Conservation (phyloP, 257 asterid genomes). For the Nicotiana undulata region DNA sequence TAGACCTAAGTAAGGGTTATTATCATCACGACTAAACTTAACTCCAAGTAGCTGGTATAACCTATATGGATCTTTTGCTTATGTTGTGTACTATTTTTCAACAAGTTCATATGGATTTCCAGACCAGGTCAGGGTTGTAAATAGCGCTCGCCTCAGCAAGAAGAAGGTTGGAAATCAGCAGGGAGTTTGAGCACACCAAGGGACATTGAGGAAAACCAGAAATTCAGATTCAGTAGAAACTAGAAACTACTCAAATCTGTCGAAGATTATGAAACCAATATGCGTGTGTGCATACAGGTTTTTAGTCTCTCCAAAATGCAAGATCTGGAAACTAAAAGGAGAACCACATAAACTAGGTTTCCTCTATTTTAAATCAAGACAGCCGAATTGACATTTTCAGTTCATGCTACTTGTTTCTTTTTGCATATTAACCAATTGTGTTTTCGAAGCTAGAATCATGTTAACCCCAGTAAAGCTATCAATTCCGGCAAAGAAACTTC, state of each 20-base stretch:
- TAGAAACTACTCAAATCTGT: no score
- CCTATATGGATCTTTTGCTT: background rate
- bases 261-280: no score
- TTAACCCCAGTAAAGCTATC: background rate
- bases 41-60: background rate
- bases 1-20: background rate
- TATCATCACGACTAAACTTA: background rate
- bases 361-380: background rate
- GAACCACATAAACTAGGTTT: background rate
- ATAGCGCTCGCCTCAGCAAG: no score
- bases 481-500: background rate
- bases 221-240: no score
- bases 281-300: no score
- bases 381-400: background rate
- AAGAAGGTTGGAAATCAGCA: no score
- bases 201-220: no score
- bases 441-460: background rate
- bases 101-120: no score
- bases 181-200: no score
- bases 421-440: background rate
- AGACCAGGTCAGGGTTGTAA: no score
- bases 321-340: background rate
- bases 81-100: no score
- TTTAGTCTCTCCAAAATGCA: no score
- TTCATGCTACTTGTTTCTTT: background rate